Percentiles rank a stretch among this genome's conserved stretches.
Evolutionary conservation across 495 filamentous ascomycete species (phyloP).

Genomic region (Astrothelium subdiscretum): DNA sequence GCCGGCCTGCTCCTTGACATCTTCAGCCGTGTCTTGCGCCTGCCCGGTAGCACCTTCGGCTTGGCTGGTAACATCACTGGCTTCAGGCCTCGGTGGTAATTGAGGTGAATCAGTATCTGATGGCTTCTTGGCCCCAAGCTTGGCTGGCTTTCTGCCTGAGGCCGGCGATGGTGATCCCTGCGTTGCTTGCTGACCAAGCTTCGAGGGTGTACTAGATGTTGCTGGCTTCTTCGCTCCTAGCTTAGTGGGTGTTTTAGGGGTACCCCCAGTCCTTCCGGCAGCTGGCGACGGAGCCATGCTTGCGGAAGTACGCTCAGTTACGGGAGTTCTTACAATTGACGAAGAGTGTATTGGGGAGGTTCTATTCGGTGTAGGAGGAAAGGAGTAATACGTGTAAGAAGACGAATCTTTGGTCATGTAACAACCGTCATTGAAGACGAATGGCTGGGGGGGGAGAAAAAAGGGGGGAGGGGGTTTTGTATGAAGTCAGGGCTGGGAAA

Average conservation of each 20-base stretch:
- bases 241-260: conserved; percentile 41
- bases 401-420: conserved; percentile 38
- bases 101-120: conserved; percentile 22
- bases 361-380: conserved; percentile 37
- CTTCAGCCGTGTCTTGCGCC: conserved; percentile 4
- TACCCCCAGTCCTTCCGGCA: conserved; percentile 30
- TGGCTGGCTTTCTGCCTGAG: conserved; percentile 16
- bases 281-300: conserved; percentile 38
- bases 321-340: background rate
- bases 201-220: conserved; percentile 21
- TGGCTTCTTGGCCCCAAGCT: conserved; percentile 20
- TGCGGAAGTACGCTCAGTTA: conserved; percentile 22
- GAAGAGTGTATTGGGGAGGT: conserved; percentile 23
- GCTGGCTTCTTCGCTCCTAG: conserved; percentile 36
- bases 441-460: background rate
- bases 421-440: conserved; percentile 8
- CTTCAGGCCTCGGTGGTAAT: conserved; percentile 25
- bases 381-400: conserved; percentile 41
- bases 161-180: conserved; percentile 11
- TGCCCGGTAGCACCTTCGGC: conserved; percentile 10
- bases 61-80: conserved; percentile 14
- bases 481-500: background rate
- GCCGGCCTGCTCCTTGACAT: conserved; percentile 7
- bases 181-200: conserved; percentile 28
- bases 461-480: background rate